Base-by-base conservation (phyloP, 768 basidiomycete species). In the Leccinum ochraceum region DNA sequence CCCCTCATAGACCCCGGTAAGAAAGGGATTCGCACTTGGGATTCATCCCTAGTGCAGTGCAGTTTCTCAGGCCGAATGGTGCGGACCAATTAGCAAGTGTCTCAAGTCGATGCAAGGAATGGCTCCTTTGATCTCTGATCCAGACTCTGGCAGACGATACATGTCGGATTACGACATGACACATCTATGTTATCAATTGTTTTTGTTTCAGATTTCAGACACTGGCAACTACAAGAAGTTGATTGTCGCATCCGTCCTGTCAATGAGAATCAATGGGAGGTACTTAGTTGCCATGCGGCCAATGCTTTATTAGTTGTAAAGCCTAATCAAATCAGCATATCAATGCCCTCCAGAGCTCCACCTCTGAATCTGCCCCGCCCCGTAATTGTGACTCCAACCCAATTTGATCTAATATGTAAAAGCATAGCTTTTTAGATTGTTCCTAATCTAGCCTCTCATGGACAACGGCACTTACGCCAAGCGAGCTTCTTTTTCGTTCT, bases 1-100 rank as follows among this genome's bases (percentile, higher is more conserved):
- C 63, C 68, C 68, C 68, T 58, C 52, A 39, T 8, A 50, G 44
- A 39, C 36, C 7, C 58, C 30, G 56, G n/a, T 34, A 53, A 49
- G 56, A 54, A 59, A 58, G 58, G 48, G 69, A 69, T 65, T 62
- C 69, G 44, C 65, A 63, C 36, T 55, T 13, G 49, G 24, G 68
- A 69, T 66, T 54, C 69, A 53, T 60, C 58, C 51, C 30, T 30
- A 30, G 30, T 30, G 30, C 30, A 30, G 39, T 20, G 36, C n/a
- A 30, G 24, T 50, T 66, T 60, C 61, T 56, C 57, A 37, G 46
- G 26, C 46, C 34, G 46, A 56, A 44, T 55, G 57, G 59, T 49
- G 58, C n/a, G 13, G 54, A 42, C 36, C 26, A 53, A 59, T 56
- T 6, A 34, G 48, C n/a, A 58, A 56, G 67, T 62, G 62, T 67